phyloP scores from a whole-genome alignment of 495 filamentous ascomycete genomes.

The Talaromyces trachyspermus region DNA sequence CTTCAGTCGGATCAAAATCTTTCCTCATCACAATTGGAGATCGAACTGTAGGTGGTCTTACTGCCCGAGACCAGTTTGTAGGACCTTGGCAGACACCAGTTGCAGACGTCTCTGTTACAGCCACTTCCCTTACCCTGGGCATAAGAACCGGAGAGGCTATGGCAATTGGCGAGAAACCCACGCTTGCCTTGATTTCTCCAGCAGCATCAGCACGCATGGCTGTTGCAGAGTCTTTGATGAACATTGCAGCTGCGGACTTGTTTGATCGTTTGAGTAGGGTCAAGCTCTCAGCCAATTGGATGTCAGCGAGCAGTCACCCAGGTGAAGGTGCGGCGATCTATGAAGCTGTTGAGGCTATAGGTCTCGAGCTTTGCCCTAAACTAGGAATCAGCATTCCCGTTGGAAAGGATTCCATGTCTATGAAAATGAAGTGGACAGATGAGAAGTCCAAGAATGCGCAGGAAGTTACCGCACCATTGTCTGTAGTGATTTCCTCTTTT shows the following conservation, averaged over 20 bases:
- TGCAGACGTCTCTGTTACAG: slow-evolving; percentile 85
- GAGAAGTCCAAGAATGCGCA: slow-evolving; percentile 56
- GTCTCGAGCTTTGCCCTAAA: slow-evolving; percentile 75
- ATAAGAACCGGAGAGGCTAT: slow-evolving; percentile 85
- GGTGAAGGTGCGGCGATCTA: slow-evolving; percentile 93
- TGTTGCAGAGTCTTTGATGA: slow-evolving; percentile 88
- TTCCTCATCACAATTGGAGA: slow-evolving; percentile 97
- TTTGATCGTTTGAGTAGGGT: slow-evolving; percentile 68
- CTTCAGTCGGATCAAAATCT: slow-evolving; percentile 87
- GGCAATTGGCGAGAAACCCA: slow-evolving; percentile 94
- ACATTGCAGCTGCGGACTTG: slow-evolving; percentile 80
- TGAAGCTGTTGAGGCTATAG: slow-evolving; percentile 88
- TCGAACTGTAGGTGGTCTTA: slow-evolving; percentile 82
- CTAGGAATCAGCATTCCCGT: slow-evolving; percentile 90
- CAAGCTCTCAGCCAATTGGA: slow-evolving; percentile 95
- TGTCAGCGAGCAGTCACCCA: slow-evolving; percentile 88
- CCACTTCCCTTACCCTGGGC: slow-evolving; percentile 65
- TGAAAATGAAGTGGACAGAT: slow-evolving; percentile 96
- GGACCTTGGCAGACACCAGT: slow-evolving; percentile 96
- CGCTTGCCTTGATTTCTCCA: slow-evolving; percentile 80
- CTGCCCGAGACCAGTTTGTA: slow-evolving; percentile 89
- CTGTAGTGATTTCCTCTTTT: slow-evolving; percentile 86
- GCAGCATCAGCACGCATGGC: slow-evolving; percentile 96
- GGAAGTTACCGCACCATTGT: slow-evolving; percentile 87
- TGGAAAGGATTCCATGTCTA: slow-evolving; percentile 95